A percentile compares a stretch with the other conserved stretches of the same genome.
Conservation (phyloP, 371 early-diverging fungal species). For the Capillidium rhysosporum region DNA sequence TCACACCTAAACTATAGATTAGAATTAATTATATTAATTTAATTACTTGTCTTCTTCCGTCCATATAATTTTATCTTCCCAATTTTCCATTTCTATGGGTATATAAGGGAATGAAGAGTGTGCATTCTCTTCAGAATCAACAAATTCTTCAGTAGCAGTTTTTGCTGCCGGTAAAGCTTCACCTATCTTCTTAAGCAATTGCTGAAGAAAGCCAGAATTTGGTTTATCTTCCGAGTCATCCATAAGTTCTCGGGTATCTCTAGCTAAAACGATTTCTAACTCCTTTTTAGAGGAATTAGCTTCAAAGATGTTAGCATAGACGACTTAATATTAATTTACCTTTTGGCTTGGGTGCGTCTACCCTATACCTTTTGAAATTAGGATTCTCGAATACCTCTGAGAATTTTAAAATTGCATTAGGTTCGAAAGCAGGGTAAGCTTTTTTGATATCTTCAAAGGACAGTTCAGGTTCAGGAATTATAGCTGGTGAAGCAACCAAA, state of each 20-base stretch:
- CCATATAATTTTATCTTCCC: conserved; percentile 79
- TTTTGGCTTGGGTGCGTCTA: background rate
- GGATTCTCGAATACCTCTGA: conserved; percentile 36
- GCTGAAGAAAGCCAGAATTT: background rate
- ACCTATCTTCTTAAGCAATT: background rate
- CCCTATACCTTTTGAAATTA: background rate
- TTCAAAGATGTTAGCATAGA: background rate
- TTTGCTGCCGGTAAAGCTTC: background rate
- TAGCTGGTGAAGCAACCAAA: conserved; percentile 5
- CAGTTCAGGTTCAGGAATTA: conserved; percentile 6
- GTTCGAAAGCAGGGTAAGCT: conserved; percentile 44
- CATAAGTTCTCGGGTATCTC: conserved; percentile 7
- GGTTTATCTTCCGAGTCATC: conserved; percentile 13
- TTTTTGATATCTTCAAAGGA: conserved; percentile 21
- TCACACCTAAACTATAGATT: background rate
- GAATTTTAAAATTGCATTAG: conserved; percentile 34
- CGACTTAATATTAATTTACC: background rate
- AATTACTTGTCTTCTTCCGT: conserved; percentile 21
- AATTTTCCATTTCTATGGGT: conserved; percentile 45
- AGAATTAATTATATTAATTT: background rate
- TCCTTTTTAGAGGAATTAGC: too few relatives aligned
- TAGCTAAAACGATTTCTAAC: background rate
- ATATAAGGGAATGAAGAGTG: conserved; percentile 20
- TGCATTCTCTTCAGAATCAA: conserved; percentile 9
- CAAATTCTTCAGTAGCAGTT: conserved; percentile 6